phyloP scores from a whole-genome alignment of 1,139 yeast genomes.

The Citeromyces hawaiiensis region DNA sequence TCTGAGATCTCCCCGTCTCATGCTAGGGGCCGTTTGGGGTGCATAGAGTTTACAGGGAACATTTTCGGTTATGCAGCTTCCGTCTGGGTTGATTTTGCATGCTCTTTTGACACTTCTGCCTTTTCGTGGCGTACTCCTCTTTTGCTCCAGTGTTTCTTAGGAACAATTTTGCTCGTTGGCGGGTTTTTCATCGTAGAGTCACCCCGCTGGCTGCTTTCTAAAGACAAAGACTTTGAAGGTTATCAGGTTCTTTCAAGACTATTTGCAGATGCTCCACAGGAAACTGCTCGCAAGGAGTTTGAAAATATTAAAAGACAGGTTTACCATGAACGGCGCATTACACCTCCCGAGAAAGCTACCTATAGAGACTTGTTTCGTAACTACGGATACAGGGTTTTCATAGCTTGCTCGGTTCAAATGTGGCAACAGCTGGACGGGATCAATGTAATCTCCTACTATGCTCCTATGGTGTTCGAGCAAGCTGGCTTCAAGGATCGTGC shows the following conservation, averaged over 20 bases:
- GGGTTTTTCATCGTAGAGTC: constrained; percentile 42
- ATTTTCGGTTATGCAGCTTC: constrained; percentile 36
- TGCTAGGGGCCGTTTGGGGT: constrained; percentile 39
- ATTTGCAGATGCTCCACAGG: constrained; percentile 25
- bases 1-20: constrained; percentile 44
- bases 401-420: constrained; percentile 37
- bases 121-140: constrained; percentile 41
- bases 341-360: constrained; percentile 28
- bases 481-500: constrained; percentile 38
- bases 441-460: constrained; percentile 39
- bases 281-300: constrained; percentile 26
- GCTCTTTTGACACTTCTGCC: constrained; percentile 31
- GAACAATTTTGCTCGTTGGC: constrained; percentile 29
- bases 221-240: constrained; percentile 35
- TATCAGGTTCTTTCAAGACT: constrained; percentile 30
- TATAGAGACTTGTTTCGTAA: constrained; percentile 29
- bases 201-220: constrained; percentile 40
- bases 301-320: constrained; percentile 30
- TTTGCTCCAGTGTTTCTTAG: constrained; percentile 33
- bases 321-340: constrained; percentile 27
- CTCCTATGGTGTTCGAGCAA: constrained; percentile 38
- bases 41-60: constrained; percentile 43
- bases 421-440: constrained; percentile 47
- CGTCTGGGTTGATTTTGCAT: constrained; percentile 42
- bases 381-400: constrained; percentile 25